Base-by-base conservation (phyloP, 306 rosid genomes). In the Castanopsis chinensis region DNA sequence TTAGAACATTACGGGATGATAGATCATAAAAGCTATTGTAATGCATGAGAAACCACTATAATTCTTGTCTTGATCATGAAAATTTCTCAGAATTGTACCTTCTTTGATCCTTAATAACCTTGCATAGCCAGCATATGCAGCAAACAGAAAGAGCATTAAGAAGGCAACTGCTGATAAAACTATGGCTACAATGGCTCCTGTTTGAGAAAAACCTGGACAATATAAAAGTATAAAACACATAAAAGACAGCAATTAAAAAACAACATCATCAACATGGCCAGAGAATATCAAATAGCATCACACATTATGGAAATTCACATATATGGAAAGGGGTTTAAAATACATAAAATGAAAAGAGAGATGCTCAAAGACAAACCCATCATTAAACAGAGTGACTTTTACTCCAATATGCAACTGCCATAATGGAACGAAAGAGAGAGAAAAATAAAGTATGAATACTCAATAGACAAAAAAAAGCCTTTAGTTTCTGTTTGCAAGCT, bases 141-240 rank as follows among this genome's bases (percentile, higher is more conserved):
- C 94, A 70, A 78, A 88, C 59, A 85, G 81, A 75, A 76, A 77
- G 1, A 94, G 88, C 86, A 88, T 28, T 19, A 83, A 1, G 80
- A 86, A 78, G 20, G 98, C 98, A 72, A 76, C 88, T 45, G 74
- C 88, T 35, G 91, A 90, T 73, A 90, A 68, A 53, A 79, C 88
- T 17, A 74, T 80, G 76, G 98, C 92, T 81, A 79, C 55, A 21
- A 81, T 84, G 35, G 65, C 75, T 81, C 94, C 87, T 83, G 77
- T 83, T 45, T 58, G 82, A 37, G 82, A 68, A 35, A 71, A 57
- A 21, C 91, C 98, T 94, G 88, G 73, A 85, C 69, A 64, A 45
- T 30, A 20, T 51, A 52, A 76, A 63, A 64, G 33, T 30, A 20
- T 57, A 52, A 76, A 63, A 15, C 41, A 52, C 49, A 54, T 3